A percentile compares a stretch with the other conserved stretches of the same genome.
Evolutionary conservation across 441 rosid species (phyloP).

Genomic region (Pelargonium australe): DNA sequence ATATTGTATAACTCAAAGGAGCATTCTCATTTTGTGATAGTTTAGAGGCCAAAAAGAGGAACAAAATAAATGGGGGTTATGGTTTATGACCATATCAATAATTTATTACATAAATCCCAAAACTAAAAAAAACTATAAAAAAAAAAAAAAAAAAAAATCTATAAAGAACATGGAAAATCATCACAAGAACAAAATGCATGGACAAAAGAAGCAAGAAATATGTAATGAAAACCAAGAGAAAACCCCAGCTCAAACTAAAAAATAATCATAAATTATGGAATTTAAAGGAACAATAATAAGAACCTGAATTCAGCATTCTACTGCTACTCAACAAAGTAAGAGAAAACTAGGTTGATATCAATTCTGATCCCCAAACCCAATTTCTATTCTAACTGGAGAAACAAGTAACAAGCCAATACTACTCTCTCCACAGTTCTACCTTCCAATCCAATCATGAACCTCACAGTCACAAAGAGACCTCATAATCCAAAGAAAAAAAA

Average conservation of each 20-base stretch:
- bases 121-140: not conserved
- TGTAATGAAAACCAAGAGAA: not conserved
- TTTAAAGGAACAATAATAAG: not conserved
- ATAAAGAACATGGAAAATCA: not conserved
- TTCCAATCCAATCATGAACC: conserved; percentile 15
- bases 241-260: not conserved
- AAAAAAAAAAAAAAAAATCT: not conserved
- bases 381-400: not conserved
- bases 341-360: not conserved
- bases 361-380: not conserved
- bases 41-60: not conserved
- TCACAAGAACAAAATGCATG: not conserved
- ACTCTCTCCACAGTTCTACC: not conserved
- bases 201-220: not conserved
- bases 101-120: not conserved
- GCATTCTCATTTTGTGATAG: not conserved
- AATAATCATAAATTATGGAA: not conserved
- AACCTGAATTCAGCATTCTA: not conserved
- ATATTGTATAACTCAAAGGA: not conserved
- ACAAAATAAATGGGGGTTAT: not conserved
- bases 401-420: not conserved
- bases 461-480: not conserved
- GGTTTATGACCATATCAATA: not conserved
- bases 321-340: no score
- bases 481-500: conserved; percentile 8